Evolutionary conservation across 768 basidiomycete species (phyloP).

Genomic region (Imleria badia): DNA sequence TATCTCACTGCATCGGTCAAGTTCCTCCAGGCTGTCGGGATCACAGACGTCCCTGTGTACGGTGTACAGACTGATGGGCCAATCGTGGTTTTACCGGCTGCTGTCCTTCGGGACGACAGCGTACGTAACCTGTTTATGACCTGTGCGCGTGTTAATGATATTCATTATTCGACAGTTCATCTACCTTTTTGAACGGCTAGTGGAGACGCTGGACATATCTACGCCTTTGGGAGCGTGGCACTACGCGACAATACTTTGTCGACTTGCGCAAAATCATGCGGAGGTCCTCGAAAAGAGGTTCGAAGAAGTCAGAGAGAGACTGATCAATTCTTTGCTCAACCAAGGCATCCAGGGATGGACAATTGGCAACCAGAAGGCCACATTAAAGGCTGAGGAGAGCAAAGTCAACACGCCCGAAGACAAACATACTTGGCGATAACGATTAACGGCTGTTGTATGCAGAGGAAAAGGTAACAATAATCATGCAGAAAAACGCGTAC

Average conservation of each 20-base stretch:
- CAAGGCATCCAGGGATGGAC: neutral
- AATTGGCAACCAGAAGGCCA: neutral
- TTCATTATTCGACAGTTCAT: neutral
- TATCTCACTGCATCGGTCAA: slow-evolving; percentile 8
- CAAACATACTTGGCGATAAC: neutral
- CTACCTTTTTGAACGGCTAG: slow-evolving; percentile 1
- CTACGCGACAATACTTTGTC: slow-evolving; percentile 7
- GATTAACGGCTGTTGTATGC: neutral
- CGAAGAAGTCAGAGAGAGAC: neutral
- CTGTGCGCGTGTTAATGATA: no score
- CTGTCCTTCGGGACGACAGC: neutral
- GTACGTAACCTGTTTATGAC: neutral
- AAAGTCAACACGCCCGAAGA: neutral
- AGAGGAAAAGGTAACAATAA: neutral
- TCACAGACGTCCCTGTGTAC: slow-evolving; percentile 1
- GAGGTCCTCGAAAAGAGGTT: neutral
- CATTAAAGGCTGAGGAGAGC: no score
- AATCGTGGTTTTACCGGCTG: neutral
- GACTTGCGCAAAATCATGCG: slow-evolving; percentile 2
- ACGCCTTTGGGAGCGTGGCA: slow-evolving; percentile 9
- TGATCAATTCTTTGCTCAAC: neutral
- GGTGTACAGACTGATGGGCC: slow-evolving; percentile 8
- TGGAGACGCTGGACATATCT: slow-evolving; percentile 3
- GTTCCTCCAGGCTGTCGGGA: slow-evolving; percentile 5
- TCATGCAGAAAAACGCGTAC: neutral